A percentile compares a stretch with the other conserved stretches of the same genome.
Conservation (phyloP, 257 asterid species). For the Solanum paucissectum region DNA sequence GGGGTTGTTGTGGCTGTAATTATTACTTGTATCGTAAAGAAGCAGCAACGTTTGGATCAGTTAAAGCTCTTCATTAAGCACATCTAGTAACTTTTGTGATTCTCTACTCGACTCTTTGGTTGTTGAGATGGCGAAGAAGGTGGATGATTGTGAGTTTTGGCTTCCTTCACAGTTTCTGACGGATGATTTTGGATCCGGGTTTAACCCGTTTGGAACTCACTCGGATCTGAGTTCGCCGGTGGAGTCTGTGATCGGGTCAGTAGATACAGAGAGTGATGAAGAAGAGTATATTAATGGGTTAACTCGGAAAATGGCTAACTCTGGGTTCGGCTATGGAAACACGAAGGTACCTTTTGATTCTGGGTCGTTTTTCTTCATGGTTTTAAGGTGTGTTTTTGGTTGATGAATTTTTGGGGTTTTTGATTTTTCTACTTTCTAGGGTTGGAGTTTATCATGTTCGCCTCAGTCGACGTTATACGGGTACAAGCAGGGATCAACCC, state of each 20-base stretch:
- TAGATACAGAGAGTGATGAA: constrained; percentile 64
- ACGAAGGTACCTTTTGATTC: constrained; percentile 22
- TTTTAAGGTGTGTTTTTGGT: neutral
- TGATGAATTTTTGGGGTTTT: neutral
- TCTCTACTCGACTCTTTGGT: neutral
- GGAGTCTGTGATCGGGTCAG: constrained; percentile 43
- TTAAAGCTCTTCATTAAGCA: neutral
- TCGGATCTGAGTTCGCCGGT: constrained; percentile 61
- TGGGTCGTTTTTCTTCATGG: too few relatives aligned
- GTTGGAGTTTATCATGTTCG: constrained; percentile 40
- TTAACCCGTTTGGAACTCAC: constrained; percentile 6
- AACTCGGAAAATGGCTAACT: constrained; percentile 20
- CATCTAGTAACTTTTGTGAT: neutral
- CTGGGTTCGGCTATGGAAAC: constrained; percentile 6
- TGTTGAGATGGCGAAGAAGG: constrained; percentile 12
- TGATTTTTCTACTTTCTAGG: constrained; percentile 10
- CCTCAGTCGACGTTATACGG: constrained; percentile 64
- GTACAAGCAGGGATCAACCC: constrained; percentile 31
- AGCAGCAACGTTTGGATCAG: constrained; percentile 1
- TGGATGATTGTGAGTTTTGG: constrained; percentile 24
- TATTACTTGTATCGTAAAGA: constrained; percentile 8
- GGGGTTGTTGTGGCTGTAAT: neutral
- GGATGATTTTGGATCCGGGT: constrained; percentile 7
- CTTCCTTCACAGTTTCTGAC: constrained; percentile 33
- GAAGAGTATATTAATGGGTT: constrained; percentile 47